A percentile compares a stretch with the other conserved stretches of the same genome.
These are phyloP conservation scores for Eutrema japonicum DNA, from an alignment of 345 rosid species.

Conservation along the genomic window DNA sequence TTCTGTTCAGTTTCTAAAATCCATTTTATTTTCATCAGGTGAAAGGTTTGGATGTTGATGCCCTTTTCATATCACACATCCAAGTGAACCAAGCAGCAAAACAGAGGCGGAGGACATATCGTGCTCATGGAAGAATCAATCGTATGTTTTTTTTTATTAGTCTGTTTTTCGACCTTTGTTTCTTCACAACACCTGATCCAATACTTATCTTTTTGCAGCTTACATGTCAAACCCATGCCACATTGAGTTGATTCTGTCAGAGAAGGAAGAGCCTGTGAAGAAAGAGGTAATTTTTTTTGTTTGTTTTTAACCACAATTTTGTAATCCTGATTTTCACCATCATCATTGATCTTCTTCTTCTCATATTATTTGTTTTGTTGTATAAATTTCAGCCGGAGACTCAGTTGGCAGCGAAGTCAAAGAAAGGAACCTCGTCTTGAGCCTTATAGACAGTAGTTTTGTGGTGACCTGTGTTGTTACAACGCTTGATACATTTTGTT, in stretches of 20 bases:
- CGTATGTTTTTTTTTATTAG: slow-evolving; percentile 53
- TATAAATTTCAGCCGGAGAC: slow-evolving; percentile 70
- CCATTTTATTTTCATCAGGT: slow-evolving; percentile 57
- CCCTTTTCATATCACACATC: slow-evolving; percentile 81
- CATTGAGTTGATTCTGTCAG: slow-evolving; percentile 83
- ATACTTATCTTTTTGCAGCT: slow-evolving; percentile 50
- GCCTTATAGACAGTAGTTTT: background rate
- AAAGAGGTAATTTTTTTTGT: slow-evolving; percentile 67
- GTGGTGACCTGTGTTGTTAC: slow-evolving; percentile 5
- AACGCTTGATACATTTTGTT: slow-evolving; percentile 23
- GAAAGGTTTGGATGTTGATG: slow-evolving; percentile 94
- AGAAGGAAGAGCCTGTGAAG: slow-evolving; percentile 92
- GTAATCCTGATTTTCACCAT: background rate
- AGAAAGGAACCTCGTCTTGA: slow-evolving; percentile 49
- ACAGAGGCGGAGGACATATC: slow-evolving; percentile 89
- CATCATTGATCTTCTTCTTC: background rate
- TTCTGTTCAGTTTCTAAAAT: background rate
- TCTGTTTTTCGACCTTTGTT: background rate
- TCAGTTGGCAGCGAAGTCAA: slow-evolving; percentile 77
- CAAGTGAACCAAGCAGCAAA: slow-evolving; percentile 98
- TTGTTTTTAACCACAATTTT: background rate
- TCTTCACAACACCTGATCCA: background rate
- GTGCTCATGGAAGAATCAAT: slow-evolving; percentile 98
- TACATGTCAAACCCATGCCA: slow-evolving; percentile 99
- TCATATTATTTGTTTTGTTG: background rate